Evolutionary conservation across 2,329 filamentous ascomycete species (phyloP).

Genomic region (Fusarium nematophilum): DNA sequence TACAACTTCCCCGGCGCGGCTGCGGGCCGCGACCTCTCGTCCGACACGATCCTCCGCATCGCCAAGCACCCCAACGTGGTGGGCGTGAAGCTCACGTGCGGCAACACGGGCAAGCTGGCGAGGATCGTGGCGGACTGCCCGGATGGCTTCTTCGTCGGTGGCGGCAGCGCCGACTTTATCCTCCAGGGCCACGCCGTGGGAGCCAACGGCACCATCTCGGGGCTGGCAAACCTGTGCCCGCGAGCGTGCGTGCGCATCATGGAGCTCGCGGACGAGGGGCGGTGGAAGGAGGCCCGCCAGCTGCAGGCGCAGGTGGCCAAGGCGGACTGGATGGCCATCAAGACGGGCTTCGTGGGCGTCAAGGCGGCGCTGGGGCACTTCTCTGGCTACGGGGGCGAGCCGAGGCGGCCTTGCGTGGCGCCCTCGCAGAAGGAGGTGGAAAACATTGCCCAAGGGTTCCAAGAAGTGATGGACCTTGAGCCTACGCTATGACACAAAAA

Average conservation of each 20-base stretch:
- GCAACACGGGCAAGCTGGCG: constrained; percentile 72
- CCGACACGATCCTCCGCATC: constrained; percentile 67
- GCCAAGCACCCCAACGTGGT: constrained; percentile 68
- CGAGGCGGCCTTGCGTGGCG: constrained; percentile 52
- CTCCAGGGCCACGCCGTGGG: constrained; percentile 54
- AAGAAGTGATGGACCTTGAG: constrained; percentile 49
- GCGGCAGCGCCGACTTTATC: constrained; percentile 56
- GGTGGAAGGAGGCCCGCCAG: constrained; percentile 48
- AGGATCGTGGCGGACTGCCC: constrained; percentile 58
- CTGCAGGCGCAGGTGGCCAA: constrained; percentile 57
- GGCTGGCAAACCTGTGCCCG: constrained; percentile 54
- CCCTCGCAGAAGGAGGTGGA: constrained; percentile 49
- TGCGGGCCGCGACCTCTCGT: constrained; percentile 69
- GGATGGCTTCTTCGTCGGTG: constrained; percentile 49
- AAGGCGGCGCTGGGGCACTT: constrained; percentile 58
- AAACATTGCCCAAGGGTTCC: constrained; percentile 51
- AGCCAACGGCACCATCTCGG: constrained; percentile 55
- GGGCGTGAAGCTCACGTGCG: constrained; percentile 73
- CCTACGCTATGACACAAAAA: constrained; percentile 32
- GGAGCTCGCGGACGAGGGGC: constrained; percentile 48
- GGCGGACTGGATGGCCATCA: constrained; percentile 59
- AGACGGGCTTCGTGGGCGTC: constrained; percentile 61
- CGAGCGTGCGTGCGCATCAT: constrained; percentile 51
- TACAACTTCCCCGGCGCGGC: constrained; percentile 75
- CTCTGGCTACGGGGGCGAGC: constrained; percentile 53